phyloP scores from a whole-genome alignment of 1,284 basidiomycete species.

The Boletellus sp. region DNA sequence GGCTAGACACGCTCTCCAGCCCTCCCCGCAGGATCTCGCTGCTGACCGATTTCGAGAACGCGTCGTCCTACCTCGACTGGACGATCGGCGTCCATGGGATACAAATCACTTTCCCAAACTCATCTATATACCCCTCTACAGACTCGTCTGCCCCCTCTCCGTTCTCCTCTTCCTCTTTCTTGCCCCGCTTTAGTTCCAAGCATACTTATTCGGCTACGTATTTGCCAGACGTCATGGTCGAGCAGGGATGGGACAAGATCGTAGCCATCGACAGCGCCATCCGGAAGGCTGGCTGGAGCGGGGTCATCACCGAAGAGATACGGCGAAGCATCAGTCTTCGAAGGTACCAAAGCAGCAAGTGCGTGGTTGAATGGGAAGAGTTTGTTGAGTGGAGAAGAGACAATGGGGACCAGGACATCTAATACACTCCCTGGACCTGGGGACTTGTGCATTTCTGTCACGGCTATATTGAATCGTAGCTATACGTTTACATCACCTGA shows the following conservation, averaged over 20 bases:
- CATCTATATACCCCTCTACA: conserved; percentile 50
- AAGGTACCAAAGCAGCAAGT: conserved; percentile 83
- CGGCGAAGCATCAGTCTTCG: conserved; percentile 74
- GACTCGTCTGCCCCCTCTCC: conserved; percentile 62
- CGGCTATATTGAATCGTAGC: conserved; percentile 3
- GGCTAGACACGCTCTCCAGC: background rate
- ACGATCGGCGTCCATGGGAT: conserved; percentile 90
- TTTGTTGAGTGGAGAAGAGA: conserved; percentile 69
- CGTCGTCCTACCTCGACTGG: conserved; percentile 87
- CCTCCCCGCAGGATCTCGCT: conserved; percentile 66
- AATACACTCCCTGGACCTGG: background rate
- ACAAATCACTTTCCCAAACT: conserved; percentile 83
- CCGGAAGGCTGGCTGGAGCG: conserved; percentile 87
- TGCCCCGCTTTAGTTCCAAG: conserved; percentile 52
- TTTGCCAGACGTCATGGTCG: conserved; percentile 89
- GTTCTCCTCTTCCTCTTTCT: conserved; percentile 57
- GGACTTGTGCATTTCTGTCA: conserved; percentile 7
- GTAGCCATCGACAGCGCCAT: conserved; percentile 91
- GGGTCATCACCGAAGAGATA: conserved; percentile 79
- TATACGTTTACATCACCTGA: conserved; percentile 6
- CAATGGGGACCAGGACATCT: conserved; percentile 38
- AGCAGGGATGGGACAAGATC: conserved; percentile 90
- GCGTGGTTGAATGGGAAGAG: conserved; percentile 70
- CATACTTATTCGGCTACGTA: conserved; percentile 84
- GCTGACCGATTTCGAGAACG: conserved; percentile 89